These are phyloP conservation scores for Scleromitrula shiraiana DNA, from an alignment of 2,329 filamentous ascomycete genomes.

Conservation along the genomic window DNA sequence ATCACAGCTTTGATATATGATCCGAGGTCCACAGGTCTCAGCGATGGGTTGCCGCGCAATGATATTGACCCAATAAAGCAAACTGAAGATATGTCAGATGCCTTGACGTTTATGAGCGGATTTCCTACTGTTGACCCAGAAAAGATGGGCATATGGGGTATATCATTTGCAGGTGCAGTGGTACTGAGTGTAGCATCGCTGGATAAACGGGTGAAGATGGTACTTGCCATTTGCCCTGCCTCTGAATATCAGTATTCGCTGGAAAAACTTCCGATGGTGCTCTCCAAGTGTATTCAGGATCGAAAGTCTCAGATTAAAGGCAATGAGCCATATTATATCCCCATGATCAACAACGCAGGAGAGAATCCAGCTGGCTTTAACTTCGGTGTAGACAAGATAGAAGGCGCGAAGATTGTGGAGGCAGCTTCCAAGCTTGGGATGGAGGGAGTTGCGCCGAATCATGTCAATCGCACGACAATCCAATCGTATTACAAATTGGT, in stretches of 20 bases:
- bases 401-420: neutral
- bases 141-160: slow-evolving; percentile 32
- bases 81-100: slow-evolving; percentile 31
- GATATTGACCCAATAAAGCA: slow-evolving; percentile 30
- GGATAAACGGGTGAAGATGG: slow-evolving; percentile 33
- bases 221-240: slow-evolving; percentile 24
- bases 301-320: neutral
- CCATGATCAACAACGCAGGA: neutral
- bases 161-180: slow-evolving; percentile 31
- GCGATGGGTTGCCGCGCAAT: slow-evolving; percentile 28
- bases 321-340: neutral
- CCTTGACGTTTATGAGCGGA: slow-evolving; percentile 30
- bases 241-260: neutral
- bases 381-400: neutral
- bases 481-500: neutral
- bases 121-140: slow-evolving; percentile 26
- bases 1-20: slow-evolving; percentile 33
- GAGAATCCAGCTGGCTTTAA: slow-evolving; percentile 16
- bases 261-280: neutral
- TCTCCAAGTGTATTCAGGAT: neutral
- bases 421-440: neutral
- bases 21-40: slow-evolving; percentile 29
- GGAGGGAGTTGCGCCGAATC: neutral
- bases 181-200: slow-evolving; percentile 32
- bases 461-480: neutral